Conservation (phyloP, 2,329 filamentous ascomycete genomes). For the Fusarium liriodendri region DNA sequence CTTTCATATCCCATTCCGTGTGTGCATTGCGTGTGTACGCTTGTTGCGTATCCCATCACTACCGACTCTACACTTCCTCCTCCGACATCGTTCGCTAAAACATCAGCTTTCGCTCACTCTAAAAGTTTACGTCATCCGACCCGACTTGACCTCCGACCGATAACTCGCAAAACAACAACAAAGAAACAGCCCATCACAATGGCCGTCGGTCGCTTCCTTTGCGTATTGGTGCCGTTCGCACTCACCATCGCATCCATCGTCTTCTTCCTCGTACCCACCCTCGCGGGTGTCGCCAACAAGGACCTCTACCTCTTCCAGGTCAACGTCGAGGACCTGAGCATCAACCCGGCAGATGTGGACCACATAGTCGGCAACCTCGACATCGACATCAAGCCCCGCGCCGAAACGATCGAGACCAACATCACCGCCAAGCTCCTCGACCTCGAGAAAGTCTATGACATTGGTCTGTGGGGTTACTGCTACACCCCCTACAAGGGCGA, state of each 20-base stretch:
- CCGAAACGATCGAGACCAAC: conserved; percentile 52
- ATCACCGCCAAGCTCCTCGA: conserved; percentile 67
- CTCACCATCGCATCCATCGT: conserved; percentile 83
- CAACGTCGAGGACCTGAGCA: conserved; percentile 69
- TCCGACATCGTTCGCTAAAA: conserved; percentile 32
- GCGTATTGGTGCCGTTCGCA: conserved; percentile 87
- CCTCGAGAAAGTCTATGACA: conserved; percentile 73
- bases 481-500: conserved; percentile 64
- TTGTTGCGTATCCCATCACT: conserved; percentile 9
- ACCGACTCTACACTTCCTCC: background rate
- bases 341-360: conserved; percentile 49
- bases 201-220: conserved; percentile 81
- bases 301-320: conserved; percentile 69
- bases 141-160: conserved; percentile 14
- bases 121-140: conserved; percentile 40
- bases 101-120: conserved; percentile 24
- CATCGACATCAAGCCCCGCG: conserved; percentile 35
- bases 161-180: conserved; percentile 4
- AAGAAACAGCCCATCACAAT: conserved; percentile 46
- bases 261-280: conserved; percentile 69
- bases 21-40: conserved; percentile 7
- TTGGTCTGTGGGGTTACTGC: conserved; percentile 92
- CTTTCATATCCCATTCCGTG: conserved; percentile 9
- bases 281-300: conserved; percentile 68
- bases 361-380: conserved; percentile 49